phyloP scores from a whole-genome alignment of 163 green algal species.

The Botryococcus braunii region DNA sequence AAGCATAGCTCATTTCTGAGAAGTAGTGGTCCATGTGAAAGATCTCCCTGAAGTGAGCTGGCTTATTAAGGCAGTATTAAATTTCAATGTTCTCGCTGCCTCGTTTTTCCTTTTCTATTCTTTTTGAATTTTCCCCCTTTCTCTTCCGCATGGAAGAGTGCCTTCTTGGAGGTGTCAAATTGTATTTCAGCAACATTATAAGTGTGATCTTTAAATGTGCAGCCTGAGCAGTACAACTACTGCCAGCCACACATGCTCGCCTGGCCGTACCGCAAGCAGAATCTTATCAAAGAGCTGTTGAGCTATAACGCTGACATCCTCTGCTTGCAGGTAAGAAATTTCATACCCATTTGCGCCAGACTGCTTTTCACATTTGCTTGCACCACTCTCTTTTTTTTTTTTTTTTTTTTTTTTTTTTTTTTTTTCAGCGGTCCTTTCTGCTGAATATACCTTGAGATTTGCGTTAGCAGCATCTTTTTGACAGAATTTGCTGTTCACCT shows the following conservation, averaged over 20 bases:
- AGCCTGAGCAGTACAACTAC: slow-evolving; percentile 73
- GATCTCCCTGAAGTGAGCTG: too few species aligned
- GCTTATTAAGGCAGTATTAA: too few species aligned
- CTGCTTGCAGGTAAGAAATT: slow-evolving; percentile 73
- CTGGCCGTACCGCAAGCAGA: slow-evolving; percentile 87
- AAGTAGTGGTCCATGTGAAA: background rate
- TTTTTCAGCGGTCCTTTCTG: too few species aligned
- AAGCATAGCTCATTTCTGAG: background rate
- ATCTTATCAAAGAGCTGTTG: slow-evolving; percentile 85
- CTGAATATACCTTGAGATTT: background rate
- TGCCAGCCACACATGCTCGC: slow-evolving; percentile 80
- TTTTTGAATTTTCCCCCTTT: too few species aligned
- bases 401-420: slow-evolving; percentile 2
- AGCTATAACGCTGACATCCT: slow-evolving; percentile 85
- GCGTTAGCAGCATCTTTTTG: background rate
- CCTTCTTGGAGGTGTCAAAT: too few species aligned
- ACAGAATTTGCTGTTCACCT: too few species aligned
- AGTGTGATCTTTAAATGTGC: too few species aligned
- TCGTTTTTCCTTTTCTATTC: too few species aligned
- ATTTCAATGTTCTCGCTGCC: too few species aligned
- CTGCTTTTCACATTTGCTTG: background rate
- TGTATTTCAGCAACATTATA: too few species aligned
- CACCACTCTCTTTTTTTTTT: slow-evolving; percentile 2
- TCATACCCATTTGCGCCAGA: too few species aligned
- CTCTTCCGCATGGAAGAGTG: too few species aligned